A percentile compares a stretch with the other conserved stretches of the same genome.
Conservation (phyloP, 2,329 filamentous ascomycete genomes). For the Claviceps africana region DNA sequence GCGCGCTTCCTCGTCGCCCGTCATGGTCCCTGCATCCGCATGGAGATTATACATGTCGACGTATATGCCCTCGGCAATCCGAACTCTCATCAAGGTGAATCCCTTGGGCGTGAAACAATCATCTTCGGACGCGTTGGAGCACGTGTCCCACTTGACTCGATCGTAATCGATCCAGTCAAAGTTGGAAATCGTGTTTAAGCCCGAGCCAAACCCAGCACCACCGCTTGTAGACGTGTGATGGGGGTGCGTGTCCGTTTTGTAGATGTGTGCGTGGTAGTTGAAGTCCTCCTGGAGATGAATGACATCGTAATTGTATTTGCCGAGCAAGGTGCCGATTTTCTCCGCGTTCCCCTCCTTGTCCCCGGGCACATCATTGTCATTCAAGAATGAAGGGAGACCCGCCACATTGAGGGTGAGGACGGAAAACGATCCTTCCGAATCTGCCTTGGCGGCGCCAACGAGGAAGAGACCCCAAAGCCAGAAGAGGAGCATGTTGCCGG, state of each 20-base stretch:
- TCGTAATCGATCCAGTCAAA: background rate
- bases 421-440: background rate
- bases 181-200: background rate
- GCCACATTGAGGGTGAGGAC: background rate
- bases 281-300: background rate
- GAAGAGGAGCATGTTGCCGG: background rate
- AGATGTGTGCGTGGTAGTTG: background rate
- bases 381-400: background rate
- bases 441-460: background rate
- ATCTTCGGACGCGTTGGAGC: background rate
- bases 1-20: background rate
- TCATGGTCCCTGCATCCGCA: background rate
- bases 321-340: background rate
- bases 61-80: background rate
- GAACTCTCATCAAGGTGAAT: background rate
- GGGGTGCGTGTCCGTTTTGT: background rate
- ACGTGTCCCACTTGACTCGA: background rate
- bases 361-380: background rate
- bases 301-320: background rate
- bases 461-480: background rate
- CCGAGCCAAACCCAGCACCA: background rate
- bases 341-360: background rate
- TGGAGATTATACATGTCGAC: background rate
- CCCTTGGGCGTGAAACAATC: background rate
- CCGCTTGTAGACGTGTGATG: background rate